Conservation (phyloP, 1,139 yeast species). For the Hyphopichia fennica region DNA sequence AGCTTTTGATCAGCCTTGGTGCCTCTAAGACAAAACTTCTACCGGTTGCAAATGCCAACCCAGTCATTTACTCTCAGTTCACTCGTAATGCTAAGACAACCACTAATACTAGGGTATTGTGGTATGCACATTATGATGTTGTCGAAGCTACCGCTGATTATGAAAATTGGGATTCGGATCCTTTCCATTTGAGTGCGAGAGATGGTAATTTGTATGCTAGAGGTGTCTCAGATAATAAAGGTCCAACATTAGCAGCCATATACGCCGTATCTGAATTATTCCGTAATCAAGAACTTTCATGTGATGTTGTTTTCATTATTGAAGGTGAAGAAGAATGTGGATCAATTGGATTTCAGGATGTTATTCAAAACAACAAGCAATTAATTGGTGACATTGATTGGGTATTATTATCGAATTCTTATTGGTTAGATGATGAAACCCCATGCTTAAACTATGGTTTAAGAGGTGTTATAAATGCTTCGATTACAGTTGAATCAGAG, state of each 20-base stretch:
- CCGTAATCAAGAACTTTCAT: slow-evolving; percentile 50
- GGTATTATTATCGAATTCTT: slow-evolving; percentile 86
- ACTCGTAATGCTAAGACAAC: slow-evolving; percentile 32
- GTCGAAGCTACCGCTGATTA: slow-evolving; percentile 57
- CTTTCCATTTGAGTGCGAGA: slow-evolving; percentile 69
- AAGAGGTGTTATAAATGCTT: slow-evolving; percentile 84
- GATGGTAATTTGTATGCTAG: slow-evolving; percentile 90
- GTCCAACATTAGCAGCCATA: slow-evolving; percentile 87
- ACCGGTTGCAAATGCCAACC: slow-evolving; percentile 76
- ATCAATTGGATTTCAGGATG: slow-evolving; percentile 76
- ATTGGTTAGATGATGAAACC: slow-evolving; percentile 86
- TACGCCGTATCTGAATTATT: slow-evolving; percentile 80
- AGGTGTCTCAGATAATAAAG: slow-evolving; percentile 94
- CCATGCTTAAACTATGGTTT: slow-evolving; percentile 95
- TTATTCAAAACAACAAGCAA: slow-evolving; percentile 49
- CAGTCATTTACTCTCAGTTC: slow-evolving; percentile 78
- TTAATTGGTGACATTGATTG: slow-evolving; percentile 77
- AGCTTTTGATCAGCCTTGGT: slow-evolving; percentile 67
- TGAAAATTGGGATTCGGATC: slow-evolving; percentile 73
- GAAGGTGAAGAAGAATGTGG: slow-evolving; percentile 98
- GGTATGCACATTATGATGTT: slow-evolving; percentile 97
- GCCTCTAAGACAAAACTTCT: slow-evolving; percentile 66
- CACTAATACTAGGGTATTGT: slow-evolving; percentile 50
- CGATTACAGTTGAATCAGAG: slow-evolving; percentile 67
- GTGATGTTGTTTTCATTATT: slow-evolving; percentile 78